These are phyloP conservation scores for Coprinopsis sp. DNA, from an alignment of 768 basidiomycete species.

Conservation along the genomic window DNA sequence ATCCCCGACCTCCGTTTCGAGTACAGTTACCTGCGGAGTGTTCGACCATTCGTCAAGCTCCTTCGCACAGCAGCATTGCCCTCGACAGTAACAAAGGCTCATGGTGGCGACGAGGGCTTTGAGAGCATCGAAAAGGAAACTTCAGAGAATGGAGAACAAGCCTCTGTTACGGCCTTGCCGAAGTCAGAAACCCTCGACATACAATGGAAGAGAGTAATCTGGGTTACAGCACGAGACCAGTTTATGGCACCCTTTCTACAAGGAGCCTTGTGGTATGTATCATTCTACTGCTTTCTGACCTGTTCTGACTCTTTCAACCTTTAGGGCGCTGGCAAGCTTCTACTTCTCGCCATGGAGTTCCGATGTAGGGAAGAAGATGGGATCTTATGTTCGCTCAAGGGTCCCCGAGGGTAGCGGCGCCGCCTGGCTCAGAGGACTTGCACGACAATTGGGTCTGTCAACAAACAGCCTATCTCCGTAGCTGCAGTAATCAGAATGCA, in stretches of 20 bases:
- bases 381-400: slow-evolving; percentile 24
- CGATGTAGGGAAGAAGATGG: slow-evolving; percentile 31
- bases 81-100: not conserved
- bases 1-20: slow-evolving; percentile 80
- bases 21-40: slow-evolving; percentile 60
- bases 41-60: slow-evolving; percentile 48
- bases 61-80: slow-evolving; percentile 13
- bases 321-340: slow-evolving; percentile 43
- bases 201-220: slow-evolving; percentile 55
- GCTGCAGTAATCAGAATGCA: too few relatives aligned
- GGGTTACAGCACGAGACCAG: slow-evolving; percentile 66
- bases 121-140: slow-evolving; percentile 25
- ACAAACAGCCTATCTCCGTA: too few relatives aligned
- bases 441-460: too few relatives aligned
- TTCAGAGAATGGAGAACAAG: slow-evolving; percentile 8
- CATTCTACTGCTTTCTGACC: not conserved
- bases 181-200: slow-evolving; percentile 35
- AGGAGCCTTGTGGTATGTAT: slow-evolving; percentile 58
- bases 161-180: slow-evolving; percentile 1
- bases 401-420: too few relatives aligned
- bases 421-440: too few relatives aligned
- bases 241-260: slow-evolving; percentile 63
- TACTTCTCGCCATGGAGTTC: slow-evolving; percentile 39
- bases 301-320: slow-evolving; percentile 1
- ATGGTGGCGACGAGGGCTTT: slow-evolving; percentile 26